These are phyloP conservation scores for Pachysandra terminalis DNA, from an alignment of 164 flowering plant species.

Conservation along the genomic window DNA sequence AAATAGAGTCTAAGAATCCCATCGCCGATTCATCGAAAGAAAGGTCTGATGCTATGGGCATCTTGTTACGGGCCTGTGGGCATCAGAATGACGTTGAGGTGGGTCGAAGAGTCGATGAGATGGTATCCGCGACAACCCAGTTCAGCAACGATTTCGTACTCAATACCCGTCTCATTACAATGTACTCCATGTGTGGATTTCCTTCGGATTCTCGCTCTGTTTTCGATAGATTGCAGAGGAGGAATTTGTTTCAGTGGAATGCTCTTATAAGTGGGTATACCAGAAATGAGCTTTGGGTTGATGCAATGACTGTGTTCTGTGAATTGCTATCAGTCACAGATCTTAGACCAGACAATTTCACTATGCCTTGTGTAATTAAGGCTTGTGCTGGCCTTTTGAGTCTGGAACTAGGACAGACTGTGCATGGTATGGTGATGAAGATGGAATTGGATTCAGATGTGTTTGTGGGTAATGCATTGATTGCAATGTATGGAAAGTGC, in stretches of 20 bases:
- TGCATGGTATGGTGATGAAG: constrained; percentile 52
- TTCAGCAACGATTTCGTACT: constrained; percentile 40
- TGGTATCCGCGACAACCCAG: constrained; percentile 32
- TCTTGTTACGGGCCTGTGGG: constrained; percentile 53
- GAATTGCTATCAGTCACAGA: constrained; percentile 33
- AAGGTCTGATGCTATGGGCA: constrained; percentile 29
- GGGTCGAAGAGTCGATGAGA: constrained; percentile 40
- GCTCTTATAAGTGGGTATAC: constrained; percentile 53
- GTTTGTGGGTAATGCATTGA: constrained; percentile 58
- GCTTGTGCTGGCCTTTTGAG: constrained; percentile 51
- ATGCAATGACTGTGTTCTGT: constrained; percentile 41
- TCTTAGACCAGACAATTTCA: constrained; percentile 56
- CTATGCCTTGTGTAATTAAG: constrained; percentile 57
- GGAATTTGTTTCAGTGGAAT: constrained; percentile 67
- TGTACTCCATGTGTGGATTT: constrained; percentile 61
- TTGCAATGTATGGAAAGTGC: constrained; percentile 61
- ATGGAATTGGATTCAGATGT: constrained; percentile 34
- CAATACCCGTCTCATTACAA: constrained; percentile 53
- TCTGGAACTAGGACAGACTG: constrained; percentile 24
- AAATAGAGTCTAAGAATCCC: constrained; percentile 7
- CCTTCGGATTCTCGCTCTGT: constrained; percentile 42
- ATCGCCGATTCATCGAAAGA: neutral
- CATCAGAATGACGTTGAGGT: constrained; percentile 39
- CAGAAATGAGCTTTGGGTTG: constrained; percentile 46
- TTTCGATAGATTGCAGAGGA: constrained; percentile 39